Conservation (phyloP, 83 land plant species). For the Thuja plicata region DNA sequence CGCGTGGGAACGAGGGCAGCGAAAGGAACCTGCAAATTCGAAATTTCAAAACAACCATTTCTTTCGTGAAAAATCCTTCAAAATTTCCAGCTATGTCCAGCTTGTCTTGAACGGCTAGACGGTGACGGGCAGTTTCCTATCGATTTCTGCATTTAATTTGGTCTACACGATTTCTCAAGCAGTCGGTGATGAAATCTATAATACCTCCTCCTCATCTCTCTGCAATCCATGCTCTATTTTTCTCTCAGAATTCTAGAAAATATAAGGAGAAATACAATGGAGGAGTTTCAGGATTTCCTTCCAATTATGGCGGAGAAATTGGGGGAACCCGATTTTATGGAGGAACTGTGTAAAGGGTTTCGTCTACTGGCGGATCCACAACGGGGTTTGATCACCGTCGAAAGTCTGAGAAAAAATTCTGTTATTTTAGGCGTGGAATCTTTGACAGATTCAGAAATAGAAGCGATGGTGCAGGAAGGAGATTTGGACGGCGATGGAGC, state of each 20-base stretch:
- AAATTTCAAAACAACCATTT: neutral
- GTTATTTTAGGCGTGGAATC: conserved; percentile 22
- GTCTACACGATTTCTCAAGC: neutral
- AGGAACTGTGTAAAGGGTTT: conserved; percentile 48
- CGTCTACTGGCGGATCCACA: conserved; percentile 34
- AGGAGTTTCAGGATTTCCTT: conserved; percentile 25
- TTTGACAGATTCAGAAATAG: conserved; percentile 29
- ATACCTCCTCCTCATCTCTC: neutral
- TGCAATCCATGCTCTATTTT: neutral
- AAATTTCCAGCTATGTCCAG: neutral
- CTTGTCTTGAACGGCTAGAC: neutral
- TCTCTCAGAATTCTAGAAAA: neutral
- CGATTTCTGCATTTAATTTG: neutral
- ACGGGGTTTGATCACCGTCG: conserved; percentile 26
- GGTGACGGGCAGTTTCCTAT: neutral
- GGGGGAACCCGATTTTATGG: conserved; percentile 43
- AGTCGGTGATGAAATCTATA: neutral
- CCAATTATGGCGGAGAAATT: conserved; percentile 49
- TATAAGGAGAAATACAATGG: neutral
- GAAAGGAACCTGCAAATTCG: neutral
- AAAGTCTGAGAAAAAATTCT: conserved; percentile 30
- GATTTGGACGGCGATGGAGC: conserved; percentile 36
- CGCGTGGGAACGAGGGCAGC: neutral
- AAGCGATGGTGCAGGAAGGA: conserved; percentile 36
- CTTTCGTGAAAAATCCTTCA: too few relatives aligned